Conservation (phyloP, 1,284 basidiomycete species). For the Ganoderma boninense region DNA sequence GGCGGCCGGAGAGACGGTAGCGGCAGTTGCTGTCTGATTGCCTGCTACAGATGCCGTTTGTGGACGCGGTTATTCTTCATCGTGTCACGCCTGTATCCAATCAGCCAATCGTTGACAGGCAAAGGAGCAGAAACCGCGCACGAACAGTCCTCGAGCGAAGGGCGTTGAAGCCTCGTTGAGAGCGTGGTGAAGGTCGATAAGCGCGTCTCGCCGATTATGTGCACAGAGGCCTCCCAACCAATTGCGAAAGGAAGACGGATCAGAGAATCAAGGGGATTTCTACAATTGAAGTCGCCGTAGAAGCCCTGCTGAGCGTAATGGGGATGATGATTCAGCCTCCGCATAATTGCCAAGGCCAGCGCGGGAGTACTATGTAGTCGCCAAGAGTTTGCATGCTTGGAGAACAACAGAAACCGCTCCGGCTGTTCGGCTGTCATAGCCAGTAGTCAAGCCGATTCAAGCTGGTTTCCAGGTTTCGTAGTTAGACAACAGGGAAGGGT, state of each 20-base stretch:
- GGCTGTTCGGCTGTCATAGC: too few species aligned
- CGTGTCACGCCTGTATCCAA: background rate
- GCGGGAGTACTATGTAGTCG: too few species aligned
- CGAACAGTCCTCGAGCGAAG: background rate
- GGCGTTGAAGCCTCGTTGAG: background rate
- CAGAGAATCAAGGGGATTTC: background rate
- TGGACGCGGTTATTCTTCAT: background rate
- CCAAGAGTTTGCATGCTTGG: background rate
- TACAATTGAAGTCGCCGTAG: background rate
- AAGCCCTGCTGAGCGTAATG: background rate
- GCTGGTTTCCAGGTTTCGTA: too few species aligned
- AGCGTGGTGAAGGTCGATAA: background rate
- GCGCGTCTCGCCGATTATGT: background rate
- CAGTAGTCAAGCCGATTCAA: too few species aligned
- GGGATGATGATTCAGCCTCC: background rate
- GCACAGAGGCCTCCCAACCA: background rate
- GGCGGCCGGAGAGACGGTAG: background rate
- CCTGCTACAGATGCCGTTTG: background rate
- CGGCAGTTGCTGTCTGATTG: constrained; percentile 1
- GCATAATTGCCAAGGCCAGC: background rate
- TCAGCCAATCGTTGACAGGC: background rate
- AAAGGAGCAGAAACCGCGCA: background rate
- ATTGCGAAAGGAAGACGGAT: background rate
- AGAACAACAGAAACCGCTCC: background rate
- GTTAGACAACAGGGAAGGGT: too few species aligned